Base-by-base conservation (phyloP, 2,329 filamentous ascomycete genomes). In the Phoma sp. region DNA sequence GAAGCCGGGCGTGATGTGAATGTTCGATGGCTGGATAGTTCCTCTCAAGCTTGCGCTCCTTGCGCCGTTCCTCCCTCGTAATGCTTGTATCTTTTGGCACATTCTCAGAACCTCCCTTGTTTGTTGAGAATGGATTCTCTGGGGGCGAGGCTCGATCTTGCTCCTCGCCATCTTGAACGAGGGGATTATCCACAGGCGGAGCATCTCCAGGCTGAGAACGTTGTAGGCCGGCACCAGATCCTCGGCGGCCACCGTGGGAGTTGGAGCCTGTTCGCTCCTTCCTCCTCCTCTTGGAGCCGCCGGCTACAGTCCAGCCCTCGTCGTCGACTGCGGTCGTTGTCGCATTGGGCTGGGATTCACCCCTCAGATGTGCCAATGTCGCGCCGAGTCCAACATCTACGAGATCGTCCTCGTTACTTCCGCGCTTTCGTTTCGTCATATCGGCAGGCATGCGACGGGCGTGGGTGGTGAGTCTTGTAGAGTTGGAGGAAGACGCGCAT, bases 1-100 rank as follows among this genome's bases (percentile, higher is more conserved):
- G 79, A 36, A 86, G 71, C 21, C 79, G 80, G n/a, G 83, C 79
- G 52, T 82, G 77, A 9, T 80, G 73, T 1, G 80, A 78, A 60
- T 85, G 84, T 10, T 77, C 79, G 40, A 87, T 78, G 22, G 77
- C 58, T 2, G 73, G 73, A 45, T 75, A 74, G 51, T 68, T 66
- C 22, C 65, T 64, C 41, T 70, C 67, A 27, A 69, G 63, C 60
- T 70, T 71, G 51, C 69, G 67, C 50, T 70, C 64, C 39, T 72
- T 73, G 36, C 61, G 61, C 32, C 65, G 64, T 40, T 67, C 60
- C 32, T 70, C 63, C 9, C 62, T 65, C 9, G 45, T 61, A 45
- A 55, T 25, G 35, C 51, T 35, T 10, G 50, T 32, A 24, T 58
- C 48, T 35, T 44, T 50, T n/a, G 37, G 21, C 9, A 44, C 43